These are phyloP conservation scores for Sporothrix brasiliensis DNA, from an alignment of 2,329 filamentous ascomycete species.

Conservation along the genomic window DNA sequence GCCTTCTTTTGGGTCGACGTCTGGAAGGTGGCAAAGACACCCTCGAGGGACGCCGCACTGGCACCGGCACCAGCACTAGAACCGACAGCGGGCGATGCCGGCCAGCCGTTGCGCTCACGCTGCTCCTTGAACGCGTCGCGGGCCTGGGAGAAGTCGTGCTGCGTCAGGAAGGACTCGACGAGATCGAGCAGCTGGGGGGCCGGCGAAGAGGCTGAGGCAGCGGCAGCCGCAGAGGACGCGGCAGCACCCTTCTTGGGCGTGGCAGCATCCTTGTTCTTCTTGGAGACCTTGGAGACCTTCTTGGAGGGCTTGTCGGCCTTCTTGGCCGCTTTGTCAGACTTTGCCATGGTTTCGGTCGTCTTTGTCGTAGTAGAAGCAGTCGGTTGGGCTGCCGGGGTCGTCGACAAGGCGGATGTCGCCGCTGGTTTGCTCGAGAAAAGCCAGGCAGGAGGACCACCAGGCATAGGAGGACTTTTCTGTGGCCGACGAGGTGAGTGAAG, in stretches of 20 bases:
- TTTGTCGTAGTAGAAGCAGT: background rate
- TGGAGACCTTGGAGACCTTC: slow-evolving; percentile 27
- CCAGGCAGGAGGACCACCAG: slow-evolving; percentile 34
- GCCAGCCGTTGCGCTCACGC: slow-evolving; percentile 57
- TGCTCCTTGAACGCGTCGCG: slow-evolving; percentile 66
- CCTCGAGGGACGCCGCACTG: slow-evolving; percentile 49
- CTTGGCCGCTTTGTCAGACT: slow-evolving; percentile 35
- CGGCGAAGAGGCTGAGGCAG: slow-evolving; percentile 41
- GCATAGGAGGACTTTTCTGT: background rate
- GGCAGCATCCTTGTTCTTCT: slow-evolving; percentile 32
- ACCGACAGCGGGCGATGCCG: slow-evolving; percentile 36
- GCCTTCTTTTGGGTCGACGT: slow-evolving; percentile 40
- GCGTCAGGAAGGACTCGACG: slow-evolving; percentile 66
- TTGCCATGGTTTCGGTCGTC: slow-evolving; percentile 29
- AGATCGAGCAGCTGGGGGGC: slow-evolving; percentile 67
- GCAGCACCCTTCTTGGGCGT: slow-evolving; percentile 32
- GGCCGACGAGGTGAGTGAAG: background rate
- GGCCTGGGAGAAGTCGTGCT: slow-evolving; percentile 66
- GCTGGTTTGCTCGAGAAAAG: slow-evolving; percentile 34
- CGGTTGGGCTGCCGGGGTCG: background rate
- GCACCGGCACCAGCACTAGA: slow-evolving; percentile 9
- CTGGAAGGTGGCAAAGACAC: slow-evolving; percentile 57
- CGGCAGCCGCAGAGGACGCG: slow-evolving; percentile 30
- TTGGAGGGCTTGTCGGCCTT: slow-evolving; percentile 19
- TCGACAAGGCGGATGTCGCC: slow-evolving; percentile 11